A percentile compares a stretch with the other conserved stretches of the same genome.
These are phyloP conservation scores for Candida koratica DNA, from an alignment of 805 yeast genomes.

Conservation along the genomic window DNA sequence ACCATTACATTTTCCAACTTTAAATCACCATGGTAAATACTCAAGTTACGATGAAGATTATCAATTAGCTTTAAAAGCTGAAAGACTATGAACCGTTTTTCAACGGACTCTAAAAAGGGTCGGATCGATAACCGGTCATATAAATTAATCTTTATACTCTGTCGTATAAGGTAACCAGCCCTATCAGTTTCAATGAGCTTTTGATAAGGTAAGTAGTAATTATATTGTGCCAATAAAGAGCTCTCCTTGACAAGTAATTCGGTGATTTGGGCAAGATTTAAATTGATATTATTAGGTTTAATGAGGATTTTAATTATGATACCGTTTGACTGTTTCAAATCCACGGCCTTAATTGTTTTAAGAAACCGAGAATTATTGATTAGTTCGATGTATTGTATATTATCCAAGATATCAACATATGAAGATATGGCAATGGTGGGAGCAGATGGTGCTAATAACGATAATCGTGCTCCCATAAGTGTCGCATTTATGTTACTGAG, in stretches of 20 bases:
- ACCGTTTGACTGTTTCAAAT: constrained; percentile 59
- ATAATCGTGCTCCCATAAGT: constrained; percentile 81
- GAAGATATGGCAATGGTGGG: constrained; percentile 91
- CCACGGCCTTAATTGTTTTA: constrained; percentile 79
- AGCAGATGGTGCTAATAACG: constrained; percentile 83
- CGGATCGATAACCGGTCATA: constrained; percentile 83
- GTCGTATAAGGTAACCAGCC: constrained; percentile 88
- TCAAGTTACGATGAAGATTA: constrained; percentile 54
- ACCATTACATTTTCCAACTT: constrained; percentile 86
- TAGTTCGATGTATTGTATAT: constrained; percentile 69
- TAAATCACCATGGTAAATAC: constrained; percentile 82
- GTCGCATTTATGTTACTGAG: not conserved
- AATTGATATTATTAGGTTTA: constrained; percentile 39
- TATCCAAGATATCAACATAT: constrained; percentile 74
- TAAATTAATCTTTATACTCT: constrained; percentile 70
- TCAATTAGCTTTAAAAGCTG: constrained; percentile 67
- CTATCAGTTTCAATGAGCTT: constrained; percentile 81
- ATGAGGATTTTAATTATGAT: constrained; percentile 74
- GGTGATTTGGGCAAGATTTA: constrained; percentile 24
- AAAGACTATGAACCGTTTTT: constrained; percentile 78
- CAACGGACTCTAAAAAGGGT: constrained; percentile 79
- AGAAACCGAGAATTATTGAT: constrained; percentile 79
- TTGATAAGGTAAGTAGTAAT: constrained; percentile 67
- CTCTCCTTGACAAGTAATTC: constrained; percentile 34
- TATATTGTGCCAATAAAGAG: constrained; percentile 40